phyloP scores from a whole-genome alignment of 2,329 filamentous ascomycete species.

The Penicillium sp. region DNA sequence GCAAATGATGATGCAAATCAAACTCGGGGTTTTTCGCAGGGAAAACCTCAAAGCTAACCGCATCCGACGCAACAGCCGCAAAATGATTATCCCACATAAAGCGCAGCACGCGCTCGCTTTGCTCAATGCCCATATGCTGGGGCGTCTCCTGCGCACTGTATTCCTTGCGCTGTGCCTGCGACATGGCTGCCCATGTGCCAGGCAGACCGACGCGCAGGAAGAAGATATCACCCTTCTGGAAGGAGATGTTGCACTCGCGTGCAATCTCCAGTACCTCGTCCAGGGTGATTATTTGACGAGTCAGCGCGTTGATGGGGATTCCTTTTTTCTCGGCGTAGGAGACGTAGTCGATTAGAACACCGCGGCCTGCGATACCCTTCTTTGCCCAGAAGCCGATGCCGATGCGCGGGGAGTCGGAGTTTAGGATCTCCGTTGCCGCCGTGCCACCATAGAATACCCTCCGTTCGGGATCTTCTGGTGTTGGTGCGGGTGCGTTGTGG shows the following conservation, averaged over 20 bases:
- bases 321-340: constrained; percentile 34
- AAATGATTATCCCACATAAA: constrained; percentile 60
- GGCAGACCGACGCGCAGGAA: constrained; percentile 38
- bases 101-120: constrained; percentile 43
- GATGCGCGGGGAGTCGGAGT: constrained; percentile 31
- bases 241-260: constrained; percentile 32
- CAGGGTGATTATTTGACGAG: constrained; percentile 31
- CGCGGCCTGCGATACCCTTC: constrained; percentile 39
- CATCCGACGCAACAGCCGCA: constrained; percentile 56
- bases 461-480: constrained; percentile 26
- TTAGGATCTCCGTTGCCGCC: constrained; percentile 33
- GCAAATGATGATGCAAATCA: constrained; percentile 36
- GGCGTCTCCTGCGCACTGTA: constrained; percentile 32
- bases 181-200: constrained; percentile 34
- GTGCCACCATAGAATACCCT: constrained; percentile 38
- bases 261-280: constrained; percentile 36
- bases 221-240: constrained; percentile 38
- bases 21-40: constrained; percentile 33
- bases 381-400: constrained; percentile 39
- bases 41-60: constrained; percentile 55
- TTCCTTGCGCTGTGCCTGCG: constrained; percentile 20
- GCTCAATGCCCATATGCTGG: constrained; percentile 37
- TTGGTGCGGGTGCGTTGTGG: constrained; percentile 44
- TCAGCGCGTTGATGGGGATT: constrained; percentile 31
- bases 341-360: constrained; percentile 40